These are phyloP conservation scores for Alisma plantagoaquatica DNA, from an alignment of 106 monocot species.

Conservation along the genomic window DNA sequence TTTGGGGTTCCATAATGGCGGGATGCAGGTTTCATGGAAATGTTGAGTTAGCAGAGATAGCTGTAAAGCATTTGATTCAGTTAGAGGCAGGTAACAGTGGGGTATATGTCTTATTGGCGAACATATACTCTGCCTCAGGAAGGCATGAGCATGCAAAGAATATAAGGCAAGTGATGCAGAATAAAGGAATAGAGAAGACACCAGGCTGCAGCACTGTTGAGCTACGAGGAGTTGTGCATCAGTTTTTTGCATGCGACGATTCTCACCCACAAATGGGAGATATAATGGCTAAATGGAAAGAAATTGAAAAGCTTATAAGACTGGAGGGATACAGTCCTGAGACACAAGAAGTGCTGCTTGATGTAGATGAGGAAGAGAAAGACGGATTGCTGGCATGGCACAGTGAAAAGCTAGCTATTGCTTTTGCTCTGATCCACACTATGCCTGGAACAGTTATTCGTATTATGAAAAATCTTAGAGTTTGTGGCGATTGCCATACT, in stretches of 20 bases:
- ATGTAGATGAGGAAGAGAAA: conserved; percentile 63
- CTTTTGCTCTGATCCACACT: conserved; percentile 35
- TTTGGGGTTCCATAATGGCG: conserved; percentile 53
- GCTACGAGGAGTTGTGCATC: conserved; percentile 26
- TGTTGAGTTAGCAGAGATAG: conserved; percentile 31
- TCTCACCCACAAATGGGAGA: conserved; percentile 35
- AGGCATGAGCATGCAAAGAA: conserved; percentile 30
- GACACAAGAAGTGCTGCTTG: conserved; percentile 38
- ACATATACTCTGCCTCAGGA: conserved; percentile 38
- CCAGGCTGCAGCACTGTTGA: conserved; percentile 47
- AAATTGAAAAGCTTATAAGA: conserved; percentile 39
- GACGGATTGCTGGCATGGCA: conserved; percentile 34
- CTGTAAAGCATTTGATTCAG: conserved; percentile 21
- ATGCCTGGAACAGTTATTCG: conserved; percentile 21
- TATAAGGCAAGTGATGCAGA: conserved; percentile 37
- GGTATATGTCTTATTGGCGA: conserved; percentile 41
- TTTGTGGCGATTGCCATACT: conserved; percentile 51
- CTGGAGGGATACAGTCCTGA: conserved; percentile 41
- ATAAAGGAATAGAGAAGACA: conserved; percentile 39
- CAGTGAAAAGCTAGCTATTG: conserved; percentile 59
- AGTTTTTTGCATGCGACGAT: conserved; percentile 35
- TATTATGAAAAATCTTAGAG: conserved; percentile 60
- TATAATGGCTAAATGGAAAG: conserved; percentile 36
- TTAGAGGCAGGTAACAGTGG: conserved; percentile 38
- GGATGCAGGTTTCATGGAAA: conserved; percentile 37